These are phyloP conservation scores for Xylogone sp. DNA, from an alignment of 2,329 filamentous ascomycete species.

Conservation along the genomic window DNA sequence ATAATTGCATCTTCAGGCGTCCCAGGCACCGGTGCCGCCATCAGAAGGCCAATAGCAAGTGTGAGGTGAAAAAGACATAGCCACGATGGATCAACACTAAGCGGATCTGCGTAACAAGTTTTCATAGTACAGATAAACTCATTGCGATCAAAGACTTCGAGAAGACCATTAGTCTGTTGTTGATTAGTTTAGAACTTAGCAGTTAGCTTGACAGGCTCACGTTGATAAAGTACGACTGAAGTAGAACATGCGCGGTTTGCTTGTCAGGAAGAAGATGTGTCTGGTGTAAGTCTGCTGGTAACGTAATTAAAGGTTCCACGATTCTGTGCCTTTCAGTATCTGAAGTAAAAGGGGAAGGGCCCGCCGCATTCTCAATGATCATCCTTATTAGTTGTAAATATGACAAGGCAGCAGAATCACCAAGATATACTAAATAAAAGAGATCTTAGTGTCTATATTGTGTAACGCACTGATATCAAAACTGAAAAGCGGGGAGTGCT, in stretches of 20 bases:
- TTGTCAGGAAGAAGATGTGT: conserved; percentile 53
- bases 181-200: too few species aligned
- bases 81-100: conserved; percentile 44
- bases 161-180: conserved; percentile 55
- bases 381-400: conserved; percentile 42
- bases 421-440: conserved; percentile 20
- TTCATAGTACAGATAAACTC: conserved; percentile 47
- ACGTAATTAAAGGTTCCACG: conserved; percentile 47
- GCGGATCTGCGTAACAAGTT: conserved; percentile 50
- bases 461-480: background rate
- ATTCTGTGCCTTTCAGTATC: conserved; percentile 21
- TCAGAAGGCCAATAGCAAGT: conserved; percentile 58
- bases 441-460: background rate
- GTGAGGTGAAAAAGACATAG: conserved; percentile 59
- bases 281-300: conserved; percentile 41
- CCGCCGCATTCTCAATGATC: conserved; percentile 52
- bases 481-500: background rate
- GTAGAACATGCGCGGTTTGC: conserved; percentile 48
- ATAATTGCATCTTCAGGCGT: conserved; percentile 48
- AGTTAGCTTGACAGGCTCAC: too few species aligned
- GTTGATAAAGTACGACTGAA: conserved; percentile 59
- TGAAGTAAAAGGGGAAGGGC: conserved; percentile 42
- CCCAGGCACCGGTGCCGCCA: conserved; percentile 48
- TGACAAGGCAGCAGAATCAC: conserved; percentile 23
- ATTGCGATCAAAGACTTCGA: conserved; percentile 55